Base-by-base conservation (phyloP, 805 yeast genomes). In the Ogataea pignaliae region DNA sequence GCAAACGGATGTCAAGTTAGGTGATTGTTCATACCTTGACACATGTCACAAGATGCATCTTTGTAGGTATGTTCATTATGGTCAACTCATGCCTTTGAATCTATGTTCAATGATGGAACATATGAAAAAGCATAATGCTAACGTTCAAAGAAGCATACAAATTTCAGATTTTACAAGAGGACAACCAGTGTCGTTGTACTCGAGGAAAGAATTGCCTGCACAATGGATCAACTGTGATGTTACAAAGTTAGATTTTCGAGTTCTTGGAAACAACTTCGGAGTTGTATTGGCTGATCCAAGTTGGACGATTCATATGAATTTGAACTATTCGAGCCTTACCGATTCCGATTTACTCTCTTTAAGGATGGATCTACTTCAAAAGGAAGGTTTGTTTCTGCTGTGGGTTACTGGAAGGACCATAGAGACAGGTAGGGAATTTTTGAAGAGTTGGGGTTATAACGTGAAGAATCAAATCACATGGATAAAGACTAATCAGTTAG, bases 361-460 rank as follows among this genome's bases (percentile, higher is more conserved):
- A 18, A 83, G 87, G 26, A 73, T 90, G 61, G 73, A 76, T 32
- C 65, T 73, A 37, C 70, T 90, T 31, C 97, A 89, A 60, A 83
- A 80, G 43, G 95, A 88, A 56, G 98, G 98, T 0, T 67, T 90
- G 2, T 66, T 89, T 36, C 71, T 89, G 48, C 72, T 90, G 21
- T 90, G 97, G 98, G 97, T 91, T 10, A 91, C 98, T 1, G 97
- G 97, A 1, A 73, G 98, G 37, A 88, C 97, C 10, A 81, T 88
- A 53, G 97, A 91, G 54, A 71, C 85, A 16, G 98, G 98, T 1
- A 74, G 95, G 34, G 78, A 78, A 44, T 87, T 90, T 8, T 67
- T 90, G 43, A 62, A 61, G 3, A 79, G 76, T 46, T 89, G 97
- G 96, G 97, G 97, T 1, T 90, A 90, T 60, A 60, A 65, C 32